Base-by-base conservation (phyloP, 176 grass and related monocot genomes). In the Oryza glaberrima region DNA sequence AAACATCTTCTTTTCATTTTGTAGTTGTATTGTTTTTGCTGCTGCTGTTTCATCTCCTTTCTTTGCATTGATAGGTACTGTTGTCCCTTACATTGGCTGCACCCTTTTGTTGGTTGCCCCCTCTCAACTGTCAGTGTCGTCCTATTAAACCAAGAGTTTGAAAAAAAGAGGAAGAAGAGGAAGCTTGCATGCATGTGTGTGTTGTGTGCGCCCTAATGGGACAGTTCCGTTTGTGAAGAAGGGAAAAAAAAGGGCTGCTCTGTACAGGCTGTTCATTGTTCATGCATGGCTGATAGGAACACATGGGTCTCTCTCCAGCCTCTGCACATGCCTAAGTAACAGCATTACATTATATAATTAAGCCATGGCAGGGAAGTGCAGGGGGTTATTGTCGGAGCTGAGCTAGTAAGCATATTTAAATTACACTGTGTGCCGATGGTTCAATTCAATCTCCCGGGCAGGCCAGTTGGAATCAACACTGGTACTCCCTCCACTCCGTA, bases 1-100 rank as follows among this genome's bases (percentile, higher is more conserved):
- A 8, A 58, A 58, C 54, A 58, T 20, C 54, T 56, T 20, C 16
- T n/a, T 58, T 58, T 20, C 20, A 58, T 58, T 58, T 58, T 76
- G 40, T 41, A 41, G 7, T 38, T 38, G 36, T 20, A 41, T 22
- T 25, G n/a, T 49, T 49, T 20, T 25, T 19, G 9, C 4, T 56
- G 49, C 14, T 17, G 14, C 16, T 49, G 47, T 49, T 26, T n/a
- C 14, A 25, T 56, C 36, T 60, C 22, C 45, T 68, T 52, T 69
- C 65, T 77, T 85, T 85, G 23, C 83, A 70, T 71, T 72, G 75
- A 85, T 78, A 78, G 75, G 49, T 52, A 78, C 67, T 71, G 83
- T 85, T 85, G 68, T 77, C 52, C n/a, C 48, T 69, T 69, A 51
- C 69, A 47, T 6, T 65, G 56, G 68, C 68, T 60, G 73, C 64